phyloP scores from a whole-genome alignment of 129 eudicot genomes.

The Flaveria ramosissima region DNA sequence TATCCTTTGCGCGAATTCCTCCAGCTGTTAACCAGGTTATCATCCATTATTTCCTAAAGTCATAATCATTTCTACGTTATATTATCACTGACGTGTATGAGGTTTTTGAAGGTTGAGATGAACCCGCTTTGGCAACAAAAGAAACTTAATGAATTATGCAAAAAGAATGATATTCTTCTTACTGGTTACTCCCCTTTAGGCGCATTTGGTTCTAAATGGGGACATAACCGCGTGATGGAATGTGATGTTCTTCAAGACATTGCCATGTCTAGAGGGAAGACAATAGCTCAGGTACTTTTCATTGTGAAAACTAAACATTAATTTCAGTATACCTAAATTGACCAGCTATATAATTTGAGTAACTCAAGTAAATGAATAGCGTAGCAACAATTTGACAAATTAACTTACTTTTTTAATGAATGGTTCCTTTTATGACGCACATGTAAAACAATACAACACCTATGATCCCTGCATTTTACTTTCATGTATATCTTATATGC shows the following conservation, averaged over 20 bases:
- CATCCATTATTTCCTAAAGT: not conserved
- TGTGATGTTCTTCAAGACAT: conserved; percentile 44
- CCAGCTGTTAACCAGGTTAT: conserved; percentile 61
- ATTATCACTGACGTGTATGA: not conserved
- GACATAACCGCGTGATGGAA: conserved; percentile 36
- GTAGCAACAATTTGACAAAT: no score
- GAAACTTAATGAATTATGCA: conserved; percentile 50
- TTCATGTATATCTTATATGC: not conserved
- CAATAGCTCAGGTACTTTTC: conserved; percentile 53
- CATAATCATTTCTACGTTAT: not conserved
- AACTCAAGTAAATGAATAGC: no score
- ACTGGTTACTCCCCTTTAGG: conserved; percentile 65
- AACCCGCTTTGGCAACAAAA: conserved; percentile 66
- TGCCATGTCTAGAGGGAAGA: conserved; percentile 51
- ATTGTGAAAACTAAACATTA: not conserved
- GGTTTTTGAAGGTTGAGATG: conserved; percentile 56
- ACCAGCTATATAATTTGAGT: not conserved
- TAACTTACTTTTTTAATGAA: not conserved
- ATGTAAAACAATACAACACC: not conserved
- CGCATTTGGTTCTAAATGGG: conserved; percentile 36
- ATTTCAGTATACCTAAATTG: no score
- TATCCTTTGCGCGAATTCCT: conserved; percentile 53
- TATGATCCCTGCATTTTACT: not conserved
- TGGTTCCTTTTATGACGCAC: not conserved
- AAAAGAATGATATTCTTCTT: conserved; percentile 48